Percentiles rank a stretch among this genome's conserved stretches.
phyloP scores from a whole-genome alignment of 495 filamentous ascomycete species.

The Neurospora terricola region DNA sequence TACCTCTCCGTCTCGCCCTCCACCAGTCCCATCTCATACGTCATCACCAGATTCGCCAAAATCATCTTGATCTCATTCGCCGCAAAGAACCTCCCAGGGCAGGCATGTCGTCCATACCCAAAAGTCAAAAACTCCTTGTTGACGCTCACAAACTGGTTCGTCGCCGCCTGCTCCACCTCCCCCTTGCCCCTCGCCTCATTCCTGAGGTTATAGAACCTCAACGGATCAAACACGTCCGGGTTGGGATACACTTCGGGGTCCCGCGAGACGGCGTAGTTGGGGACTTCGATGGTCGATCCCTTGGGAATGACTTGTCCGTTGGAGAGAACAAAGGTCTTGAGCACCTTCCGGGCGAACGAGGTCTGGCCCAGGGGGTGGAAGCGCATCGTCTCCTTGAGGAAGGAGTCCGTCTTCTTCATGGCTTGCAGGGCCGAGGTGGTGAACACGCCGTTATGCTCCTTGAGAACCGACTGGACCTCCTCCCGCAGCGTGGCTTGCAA shows the following conservation, averaged over 20 bases:
- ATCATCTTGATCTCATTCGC: slow-evolving; percentile 46
- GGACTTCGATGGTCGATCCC: slow-evolving; percentile 27
- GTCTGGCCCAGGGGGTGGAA: slow-evolving; percentile 6
- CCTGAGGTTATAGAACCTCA: slow-evolving; percentile 40
- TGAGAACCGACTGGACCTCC: slow-evolving; percentile 35
- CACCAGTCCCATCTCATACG: slow-evolving; percentile 42
- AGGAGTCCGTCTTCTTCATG: slow-evolving; percentile 28
- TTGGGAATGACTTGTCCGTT: slow-evolving; percentile 30
- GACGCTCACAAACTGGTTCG: slow-evolving; percentile 34
- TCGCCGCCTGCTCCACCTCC: slow-evolving; percentile 14
- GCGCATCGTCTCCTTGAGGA: slow-evolving; percentile 27
- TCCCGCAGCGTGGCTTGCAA: slow-evolving; percentile 38
- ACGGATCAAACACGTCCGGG: slow-evolving; percentile 35
- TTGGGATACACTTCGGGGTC: slow-evolving; percentile 20
- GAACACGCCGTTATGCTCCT: slow-evolving; percentile 19
- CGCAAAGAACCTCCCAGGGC: slow-evolving; percentile 52
- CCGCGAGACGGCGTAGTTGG: slow-evolving; percentile 26
- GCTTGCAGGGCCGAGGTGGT: slow-evolving; percentile 17
- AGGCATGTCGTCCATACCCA: slow-evolving; percentile 46
- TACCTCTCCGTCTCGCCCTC: slow-evolving; percentile 13
- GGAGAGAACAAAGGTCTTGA: slow-evolving; percentile 29
- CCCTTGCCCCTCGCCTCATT: slow-evolving; percentile 22
- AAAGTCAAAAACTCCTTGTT: slow-evolving; percentile 33
- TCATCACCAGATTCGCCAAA: slow-evolving; percentile 41
- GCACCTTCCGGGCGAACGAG: slow-evolving; percentile 29